Conservation (phyloP, 75 land plant genomes). For the Pinus albicaulis region DNA sequence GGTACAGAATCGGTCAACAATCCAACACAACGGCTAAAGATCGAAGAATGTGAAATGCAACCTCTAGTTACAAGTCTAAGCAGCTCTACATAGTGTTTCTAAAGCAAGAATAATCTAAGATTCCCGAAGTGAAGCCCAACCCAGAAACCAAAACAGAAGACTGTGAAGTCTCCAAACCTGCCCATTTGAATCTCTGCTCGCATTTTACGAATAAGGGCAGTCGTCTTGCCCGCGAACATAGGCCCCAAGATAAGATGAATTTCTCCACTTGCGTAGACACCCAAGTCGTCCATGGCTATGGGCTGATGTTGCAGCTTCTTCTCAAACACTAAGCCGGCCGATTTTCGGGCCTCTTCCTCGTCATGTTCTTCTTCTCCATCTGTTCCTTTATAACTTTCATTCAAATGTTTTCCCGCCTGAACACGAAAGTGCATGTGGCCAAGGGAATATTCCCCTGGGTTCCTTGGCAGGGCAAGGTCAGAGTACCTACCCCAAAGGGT, state of each 20-base stretch:
- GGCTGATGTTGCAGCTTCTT: not conserved
- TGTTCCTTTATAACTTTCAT: not conserved
- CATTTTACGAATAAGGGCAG: slow-evolving; percentile 67
- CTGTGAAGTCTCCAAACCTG: slow-evolving; percentile 34
- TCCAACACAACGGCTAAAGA: no score
- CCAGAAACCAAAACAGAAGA: not conserved
- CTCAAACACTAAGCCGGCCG: not conserved
- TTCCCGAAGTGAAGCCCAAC: no score
- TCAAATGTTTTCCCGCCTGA: not conserved
- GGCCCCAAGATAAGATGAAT: slow-evolving; percentile 91
- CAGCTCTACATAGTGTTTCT: no score
- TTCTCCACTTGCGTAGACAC: slow-evolving; percentile 35
- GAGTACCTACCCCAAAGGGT: not conserved
- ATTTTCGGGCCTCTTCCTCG: not conserved
- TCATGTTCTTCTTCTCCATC: not conserved
- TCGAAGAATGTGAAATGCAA: no score
- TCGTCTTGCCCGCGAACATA: slow-evolving; percentile 99
- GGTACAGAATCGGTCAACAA: no score
- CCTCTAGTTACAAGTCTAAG: no score
- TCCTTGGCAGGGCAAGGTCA: not conserved
- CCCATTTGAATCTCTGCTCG: slow-evolving; percentile 50
- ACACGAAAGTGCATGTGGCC: not conserved
- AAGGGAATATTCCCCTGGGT: not conserved
- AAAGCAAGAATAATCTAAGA: no score
- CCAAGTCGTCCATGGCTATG: not conserved